phyloP scores from a whole-genome alignment of 768 basidiomycete genomes.

The Xanthoconium stramineum region DNA sequence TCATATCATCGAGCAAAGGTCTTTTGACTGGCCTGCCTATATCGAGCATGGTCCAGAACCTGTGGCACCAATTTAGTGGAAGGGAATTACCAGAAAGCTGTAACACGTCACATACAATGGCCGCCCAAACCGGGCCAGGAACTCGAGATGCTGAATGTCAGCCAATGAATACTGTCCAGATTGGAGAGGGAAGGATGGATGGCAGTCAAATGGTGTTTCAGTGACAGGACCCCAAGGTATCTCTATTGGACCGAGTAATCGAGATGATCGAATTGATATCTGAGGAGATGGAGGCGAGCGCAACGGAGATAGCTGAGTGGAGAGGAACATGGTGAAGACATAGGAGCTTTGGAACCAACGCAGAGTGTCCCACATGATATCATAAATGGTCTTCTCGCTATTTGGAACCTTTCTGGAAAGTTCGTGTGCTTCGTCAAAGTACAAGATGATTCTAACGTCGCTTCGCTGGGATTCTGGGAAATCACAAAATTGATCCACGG shows the following conservation, averaged over 20 bases:
- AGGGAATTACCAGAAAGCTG: neutral
- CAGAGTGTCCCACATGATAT: neutral
- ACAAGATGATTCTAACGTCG: neutral
- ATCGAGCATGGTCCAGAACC: neutral
- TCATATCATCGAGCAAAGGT: neutral
- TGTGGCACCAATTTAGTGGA: neutral
- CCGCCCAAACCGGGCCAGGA: neutral
- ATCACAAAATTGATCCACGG: neutral
- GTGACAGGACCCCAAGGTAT: neutral
- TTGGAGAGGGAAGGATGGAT: neutral
- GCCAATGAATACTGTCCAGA: neutral
- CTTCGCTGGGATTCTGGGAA: neutral
- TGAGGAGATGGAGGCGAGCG: neutral
- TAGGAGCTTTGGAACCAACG: too few species aligned
- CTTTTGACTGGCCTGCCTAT: neutral
- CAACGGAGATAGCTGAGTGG: too few species aligned
- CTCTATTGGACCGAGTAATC: neutral
- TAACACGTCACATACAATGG: neutral
- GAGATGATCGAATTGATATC: neutral
- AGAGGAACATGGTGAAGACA: too few species aligned
- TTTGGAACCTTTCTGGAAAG: neutral
- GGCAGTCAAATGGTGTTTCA: neutral
- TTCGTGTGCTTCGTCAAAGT: neutral
- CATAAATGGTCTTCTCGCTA: neutral
- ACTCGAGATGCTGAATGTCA: neutral